A percentile compares a stretch with the other conserved stretches of the same genome.
Evolutionary conservation across 768 basidiomycete genomes (phyloP).

Genomic region (Asterophora parasitica): DNA sequence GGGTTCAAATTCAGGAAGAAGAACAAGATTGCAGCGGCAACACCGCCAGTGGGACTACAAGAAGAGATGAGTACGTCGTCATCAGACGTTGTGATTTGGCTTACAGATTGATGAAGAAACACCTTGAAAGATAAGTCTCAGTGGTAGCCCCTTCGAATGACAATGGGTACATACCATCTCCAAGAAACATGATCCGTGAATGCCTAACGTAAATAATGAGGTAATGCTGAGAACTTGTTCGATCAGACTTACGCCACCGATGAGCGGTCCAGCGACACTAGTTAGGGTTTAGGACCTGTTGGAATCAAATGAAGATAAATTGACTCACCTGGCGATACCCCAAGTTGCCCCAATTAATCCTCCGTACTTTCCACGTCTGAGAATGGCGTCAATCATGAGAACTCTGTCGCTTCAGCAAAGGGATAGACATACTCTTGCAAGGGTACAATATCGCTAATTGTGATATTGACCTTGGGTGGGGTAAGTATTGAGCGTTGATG

Average conservation of each 20-base stretch:
- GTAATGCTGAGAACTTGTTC: not conserved
- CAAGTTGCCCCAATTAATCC: constrained; percentile 77
- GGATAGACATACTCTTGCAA: constrained; percentile 57
- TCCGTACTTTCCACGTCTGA: constrained; percentile 72
- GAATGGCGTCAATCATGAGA: constrained; percentile 1
- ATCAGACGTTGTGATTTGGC: constrained; percentile 16
- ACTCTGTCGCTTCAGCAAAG: not conserved
- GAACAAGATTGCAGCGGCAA: constrained; percentile 58
- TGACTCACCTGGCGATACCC: constrained; percentile 51
- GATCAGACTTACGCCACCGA: constrained; percentile 63
- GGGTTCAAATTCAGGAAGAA: constrained; percentile 80
- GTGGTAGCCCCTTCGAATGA: not conserved
- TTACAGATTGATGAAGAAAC: constrained; percentile 74
- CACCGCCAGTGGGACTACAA: constrained; percentile 65
- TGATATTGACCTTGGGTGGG: constrained; percentile 52
- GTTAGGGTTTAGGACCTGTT: not conserved
- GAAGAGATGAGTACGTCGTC: not conserved
- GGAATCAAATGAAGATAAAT: too few relatives aligned
- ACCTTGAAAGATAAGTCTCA: constrained; percentile 32
- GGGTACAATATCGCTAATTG: constrained; percentile 79
- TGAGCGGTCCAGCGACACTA: constrained; percentile 69
- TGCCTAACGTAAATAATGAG: constrained; percentile 30
- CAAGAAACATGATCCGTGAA: constrained; percentile 74
- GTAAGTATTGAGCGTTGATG: not conserved
- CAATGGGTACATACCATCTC: constrained; percentile 54